Evolutionary conservation across 2,329 filamentous ascomycete genomes (phyloP).

Genomic region (Fusarium drepaniforme): DNA sequence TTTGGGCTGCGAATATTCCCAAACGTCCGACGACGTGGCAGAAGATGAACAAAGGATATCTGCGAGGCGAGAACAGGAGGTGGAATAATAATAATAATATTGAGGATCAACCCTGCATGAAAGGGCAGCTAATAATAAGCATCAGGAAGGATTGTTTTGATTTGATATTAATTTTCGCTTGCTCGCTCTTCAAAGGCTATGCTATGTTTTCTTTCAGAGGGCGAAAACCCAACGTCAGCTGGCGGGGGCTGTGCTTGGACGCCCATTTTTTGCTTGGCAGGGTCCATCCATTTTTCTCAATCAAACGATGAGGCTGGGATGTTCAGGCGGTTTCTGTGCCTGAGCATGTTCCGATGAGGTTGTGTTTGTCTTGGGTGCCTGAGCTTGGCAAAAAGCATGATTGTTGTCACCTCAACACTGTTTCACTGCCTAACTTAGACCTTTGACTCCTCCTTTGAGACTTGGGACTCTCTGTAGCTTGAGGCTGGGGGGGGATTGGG

Average conservation of each 20-base stretch:
- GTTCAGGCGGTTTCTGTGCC: background rate
- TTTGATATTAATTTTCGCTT: background rate
- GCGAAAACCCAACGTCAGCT: conserved; percentile 45
- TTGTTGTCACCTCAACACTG: background rate
- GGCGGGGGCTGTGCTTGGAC: conserved; percentile 36
- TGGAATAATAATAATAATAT: background rate
- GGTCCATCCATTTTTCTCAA: conserved; percentile 11
- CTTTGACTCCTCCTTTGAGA: background rate
- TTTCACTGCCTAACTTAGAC: background rate
- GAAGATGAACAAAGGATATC: conserved; percentile 7
- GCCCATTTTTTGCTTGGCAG: conserved; percentile 33
- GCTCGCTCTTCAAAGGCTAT: background rate
- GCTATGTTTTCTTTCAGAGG: conserved; percentile 8
- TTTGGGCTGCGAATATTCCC: conserved; percentile 9
- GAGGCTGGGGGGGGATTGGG: background rate
- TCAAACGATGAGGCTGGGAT: background rate
- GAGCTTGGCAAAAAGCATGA: background rate
- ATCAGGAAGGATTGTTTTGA: background rate
- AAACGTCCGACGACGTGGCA: conserved; percentile 2
- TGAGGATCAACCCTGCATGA: conserved; percentile 22
- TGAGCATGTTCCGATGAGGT: conserved; percentile 1
- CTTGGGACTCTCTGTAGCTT: background rate
- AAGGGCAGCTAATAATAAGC: background rate
- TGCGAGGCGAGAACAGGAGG: background rate
- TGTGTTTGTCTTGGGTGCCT: background rate